These are phyloP conservation scores for Barbatosphaeria neglecta DNA, from an alignment of 495 filamentous ascomycete genomes.

Conservation along the genomic window DNA sequence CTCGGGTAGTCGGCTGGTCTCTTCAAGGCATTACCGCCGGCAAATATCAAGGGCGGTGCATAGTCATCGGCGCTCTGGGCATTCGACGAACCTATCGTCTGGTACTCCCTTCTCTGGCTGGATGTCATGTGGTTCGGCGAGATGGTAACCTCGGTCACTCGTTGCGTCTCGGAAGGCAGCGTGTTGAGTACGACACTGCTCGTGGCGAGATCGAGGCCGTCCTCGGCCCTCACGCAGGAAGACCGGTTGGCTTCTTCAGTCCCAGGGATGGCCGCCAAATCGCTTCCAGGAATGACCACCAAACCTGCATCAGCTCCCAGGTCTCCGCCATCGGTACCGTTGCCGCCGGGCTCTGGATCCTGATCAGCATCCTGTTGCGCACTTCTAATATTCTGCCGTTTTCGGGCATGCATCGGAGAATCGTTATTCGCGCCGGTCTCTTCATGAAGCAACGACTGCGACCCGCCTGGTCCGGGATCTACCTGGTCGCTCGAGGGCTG, in stretches of 20 bases:
- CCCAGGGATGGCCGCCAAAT: background rate
- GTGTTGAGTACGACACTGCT: background rate
- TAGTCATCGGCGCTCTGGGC: background rate
- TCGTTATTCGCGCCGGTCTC: too few species aligned
- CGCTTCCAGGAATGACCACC: background rate
- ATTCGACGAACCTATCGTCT: background rate
- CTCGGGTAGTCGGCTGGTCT: background rate
- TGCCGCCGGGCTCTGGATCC: background rate
- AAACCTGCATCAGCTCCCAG: background rate
- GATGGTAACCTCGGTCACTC: background rate
- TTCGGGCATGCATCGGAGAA: background rate
- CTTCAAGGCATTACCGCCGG: background rate
- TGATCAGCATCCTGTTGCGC: background rate
- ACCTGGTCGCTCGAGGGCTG: background rate
- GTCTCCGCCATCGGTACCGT: too few species aligned
- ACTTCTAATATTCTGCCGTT: background rate
- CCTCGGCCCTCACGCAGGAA: background rate
- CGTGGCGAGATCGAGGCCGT: background rate
- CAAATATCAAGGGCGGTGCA: background rate
- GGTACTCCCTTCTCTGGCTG: background rate
- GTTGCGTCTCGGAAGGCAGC: background rate
- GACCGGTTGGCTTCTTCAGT: background rate
- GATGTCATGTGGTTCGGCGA: background rate
- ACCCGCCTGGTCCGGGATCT: background rate
- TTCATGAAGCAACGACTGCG: background rate